A percentile compares a stretch with the other conserved stretches of the same genome.
These are phyloP conservation scores for Anthracocystis panici-leucophaei DNA, from an alignment of 1,284 basidiomycete species.

Conservation along the genomic window DNA sequence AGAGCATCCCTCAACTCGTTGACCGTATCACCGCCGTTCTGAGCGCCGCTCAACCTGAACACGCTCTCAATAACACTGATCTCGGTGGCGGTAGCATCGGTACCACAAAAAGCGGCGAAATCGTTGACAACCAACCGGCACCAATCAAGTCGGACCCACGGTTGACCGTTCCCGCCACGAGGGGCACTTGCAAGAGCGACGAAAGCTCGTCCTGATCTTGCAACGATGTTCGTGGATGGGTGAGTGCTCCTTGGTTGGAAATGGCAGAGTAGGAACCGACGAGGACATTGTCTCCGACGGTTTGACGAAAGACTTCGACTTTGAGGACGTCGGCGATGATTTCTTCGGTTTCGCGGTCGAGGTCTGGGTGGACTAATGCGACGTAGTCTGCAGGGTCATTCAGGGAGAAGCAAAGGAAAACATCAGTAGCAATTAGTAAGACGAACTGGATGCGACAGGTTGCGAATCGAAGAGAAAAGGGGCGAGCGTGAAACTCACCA, in stretches of 20 bases:
- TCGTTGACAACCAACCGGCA: slow-evolving; percentile 98
- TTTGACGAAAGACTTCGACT: slow-evolving; percentile 99
- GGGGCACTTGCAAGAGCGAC: slow-evolving; percentile 90
- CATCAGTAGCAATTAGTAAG: slow-evolving; percentile 1
- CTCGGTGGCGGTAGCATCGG: slow-evolving; percentile 87
- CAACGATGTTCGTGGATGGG: slow-evolving; percentile 95
- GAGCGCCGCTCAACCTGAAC: slow-evolving; percentile 75
- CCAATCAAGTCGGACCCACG: slow-evolving; percentile 97
- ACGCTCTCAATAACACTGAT: slow-evolving; percentile 97
- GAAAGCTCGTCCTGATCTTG: slow-evolving; percentile 98
- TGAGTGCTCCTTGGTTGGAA: slow-evolving; percentile 95
- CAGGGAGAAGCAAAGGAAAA: no score
- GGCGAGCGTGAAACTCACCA: no score
- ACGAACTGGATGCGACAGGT: not conserved
- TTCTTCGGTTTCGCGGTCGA: slow-evolving; percentile 98
- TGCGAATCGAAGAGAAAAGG: no score
- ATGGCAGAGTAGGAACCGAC: slow-evolving; percentile 95
- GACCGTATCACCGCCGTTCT: slow-evolving; percentile 58
- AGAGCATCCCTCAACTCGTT: slow-evolving; percentile 66
- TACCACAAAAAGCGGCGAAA: slow-evolving; percentile 87
- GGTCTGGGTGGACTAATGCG: slow-evolving; percentile 77
- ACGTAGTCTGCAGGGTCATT: slow-evolving; percentile 59
- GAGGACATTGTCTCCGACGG: slow-evolving; percentile 94
- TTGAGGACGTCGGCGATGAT: slow-evolving; percentile 99
- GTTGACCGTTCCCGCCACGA: slow-evolving; percentile 98